Percentiles rank a stretch among this genome's conserved stretches.
Evolutionary conservation across 2,329 filamentous ascomycete species (phyloP).

Genomic region (Microcyclospora pomicola): DNA sequence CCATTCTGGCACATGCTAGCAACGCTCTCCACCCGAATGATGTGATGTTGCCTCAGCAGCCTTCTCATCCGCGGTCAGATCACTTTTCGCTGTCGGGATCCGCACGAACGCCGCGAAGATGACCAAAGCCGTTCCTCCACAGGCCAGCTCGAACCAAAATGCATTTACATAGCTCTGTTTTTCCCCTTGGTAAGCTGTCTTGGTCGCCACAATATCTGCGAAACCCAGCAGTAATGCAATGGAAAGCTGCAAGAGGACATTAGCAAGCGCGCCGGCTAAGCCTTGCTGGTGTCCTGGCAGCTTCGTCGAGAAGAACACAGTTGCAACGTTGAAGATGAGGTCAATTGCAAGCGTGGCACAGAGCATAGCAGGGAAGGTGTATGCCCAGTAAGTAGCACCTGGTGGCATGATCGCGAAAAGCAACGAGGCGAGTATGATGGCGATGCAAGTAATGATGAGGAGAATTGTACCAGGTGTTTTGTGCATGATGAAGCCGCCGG

Average conservation of each 20-base stretch:
- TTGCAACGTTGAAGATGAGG: constrained; percentile 60
- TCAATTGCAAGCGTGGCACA: constrained; percentile 60
- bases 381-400: constrained; percentile 53
- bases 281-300: constrained; percentile 55
- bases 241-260: constrained; percentile 55
- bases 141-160: constrained; percentile 52
- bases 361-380: constrained; percentile 57
- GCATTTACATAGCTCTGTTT: constrained; percentile 47
- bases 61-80: constrained; percentile 45
- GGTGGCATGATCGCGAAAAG: constrained; percentile 51
- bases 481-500: constrained; percentile 55
- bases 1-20: no score
- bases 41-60: constrained; percentile 4
- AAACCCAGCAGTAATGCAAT: constrained; percentile 60
- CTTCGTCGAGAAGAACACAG: constrained; percentile 59
- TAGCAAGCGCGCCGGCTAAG: constrained; percentile 57
- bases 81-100: constrained; percentile 42
- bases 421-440: constrained; percentile 44
- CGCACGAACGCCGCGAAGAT: constrained; percentile 41
- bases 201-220: constrained; percentile 47
- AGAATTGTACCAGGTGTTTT: constrained; percentile 49
- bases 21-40: background rate
- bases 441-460: constrained; percentile 46
- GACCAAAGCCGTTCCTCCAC: constrained; percentile 38
- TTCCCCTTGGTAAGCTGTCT: constrained; percentile 30